These are phyloP conservation scores for Inga oerstediana DNA, from an alignment of 306 rosid genomes.

Conservation along the genomic window DNA sequence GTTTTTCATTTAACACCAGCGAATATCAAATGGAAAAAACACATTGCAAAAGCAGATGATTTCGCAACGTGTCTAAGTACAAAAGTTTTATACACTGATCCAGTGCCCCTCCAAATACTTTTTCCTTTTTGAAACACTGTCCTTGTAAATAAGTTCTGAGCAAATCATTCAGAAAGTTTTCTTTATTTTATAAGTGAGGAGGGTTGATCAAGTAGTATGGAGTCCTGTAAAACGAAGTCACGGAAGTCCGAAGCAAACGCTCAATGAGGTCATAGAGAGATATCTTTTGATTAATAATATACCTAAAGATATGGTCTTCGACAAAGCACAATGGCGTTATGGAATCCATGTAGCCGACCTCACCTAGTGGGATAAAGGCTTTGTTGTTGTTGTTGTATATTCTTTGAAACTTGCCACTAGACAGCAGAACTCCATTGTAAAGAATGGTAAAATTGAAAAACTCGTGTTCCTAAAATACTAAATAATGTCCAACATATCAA, in stretches of 20 bases:
- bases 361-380: too few species aligned
- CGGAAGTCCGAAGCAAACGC: too few species aligned
- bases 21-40: background rate
- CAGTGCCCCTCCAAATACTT: background rate
- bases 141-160: background rate
- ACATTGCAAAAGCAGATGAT: background rate
- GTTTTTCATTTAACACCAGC: background rate
- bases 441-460: background rate
- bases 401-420: background rate
- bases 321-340: too few species aligned
- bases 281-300: too few species aligned
- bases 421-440: background rate
- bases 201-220: too few species aligned
- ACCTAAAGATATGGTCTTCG: too few species aligned
- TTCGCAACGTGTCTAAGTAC: background rate
- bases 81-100: conserved; percentile 1
- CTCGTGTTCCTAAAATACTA: too few species aligned
- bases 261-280: too few species aligned
- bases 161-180: background rate
- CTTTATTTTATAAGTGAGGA: background rate
- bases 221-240: too few species aligned
- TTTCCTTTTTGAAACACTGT: background rate
- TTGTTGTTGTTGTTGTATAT: too few species aligned
- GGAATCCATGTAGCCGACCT: too few species aligned
- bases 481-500: too few species aligned